Base-by-base conservation (phyloP, 306 rosid genomes). In the Fagus sylvatica region DNA sequence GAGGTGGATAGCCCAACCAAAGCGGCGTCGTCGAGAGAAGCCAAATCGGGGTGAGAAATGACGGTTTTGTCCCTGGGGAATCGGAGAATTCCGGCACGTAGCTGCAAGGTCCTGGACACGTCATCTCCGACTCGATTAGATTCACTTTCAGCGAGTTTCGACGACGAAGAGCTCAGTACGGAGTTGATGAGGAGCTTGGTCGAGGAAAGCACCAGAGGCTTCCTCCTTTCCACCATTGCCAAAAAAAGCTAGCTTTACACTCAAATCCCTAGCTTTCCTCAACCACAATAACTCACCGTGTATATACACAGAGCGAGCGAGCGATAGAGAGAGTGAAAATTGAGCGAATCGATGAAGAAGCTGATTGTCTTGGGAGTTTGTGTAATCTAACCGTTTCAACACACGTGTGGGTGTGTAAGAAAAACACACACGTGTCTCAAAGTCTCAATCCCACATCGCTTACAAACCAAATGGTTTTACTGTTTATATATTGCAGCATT, bases 141-240 rank as follows among this genome's bases (percentile, higher is more conserved):
- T 56, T 32, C 65, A 12, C 11, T 68, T 68, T 78, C 70, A 12
- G 30, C 13, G 39, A 74, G 73, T 11, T 57, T 80, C 39, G 80
- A 73, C 5, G 89, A 10, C 51, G 80, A 80, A 2, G 89, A 80
- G 41, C 56, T 76, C 46, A 89, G 75, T 10, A 89, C 75, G 69
- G 97, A 92, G 72, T 76, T 82, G 79, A 95, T 5, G 53, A 86
- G 75, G 48, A 74, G 53, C 57, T 85, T 92, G 41, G 98, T 91
- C 49, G 96, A 92, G 78, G 85, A 79, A 30, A 95, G 93, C 3
- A 95, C 64, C 82, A 92, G 84, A 34, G 98, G 97, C 76, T 91
- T 89, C 79, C 98, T 84, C 76, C 91, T 90, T 75, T 81, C 93
- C 86, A 87, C 93, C 98, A 92, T 94, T 73, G 76, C 40, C 16